Base-by-base conservation (phyloP, 495 filamentous ascomycete species). In the Neurospora sp. region DNA sequence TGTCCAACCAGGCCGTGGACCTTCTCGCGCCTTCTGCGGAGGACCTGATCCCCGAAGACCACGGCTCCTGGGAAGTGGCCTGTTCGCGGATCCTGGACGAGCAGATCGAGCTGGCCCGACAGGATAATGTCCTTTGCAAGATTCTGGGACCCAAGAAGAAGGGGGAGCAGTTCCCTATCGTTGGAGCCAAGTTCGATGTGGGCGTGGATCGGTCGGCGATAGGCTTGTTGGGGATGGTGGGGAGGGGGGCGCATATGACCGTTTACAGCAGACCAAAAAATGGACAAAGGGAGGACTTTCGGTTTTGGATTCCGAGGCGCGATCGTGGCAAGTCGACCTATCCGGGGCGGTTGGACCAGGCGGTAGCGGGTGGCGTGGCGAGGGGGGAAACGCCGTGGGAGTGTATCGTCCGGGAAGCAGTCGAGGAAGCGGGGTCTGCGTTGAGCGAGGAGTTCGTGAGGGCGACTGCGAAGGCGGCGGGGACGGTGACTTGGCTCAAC, bases 331-430 rank as follows among this genome's bases (percentile, higher is more conserved):
- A 87, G 61, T 82, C 82, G 61, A 87, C 84, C 0, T 88, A 84
- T 70, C 86, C 87, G 1, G 80, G 81, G 6, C 83, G 83, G 82
- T 83, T 91, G 6, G 88, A 90, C 76, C 81, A 75, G 2, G 84
- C 87, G 0, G 88, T 89, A 0, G 89, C 85, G 6, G 88, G 88
- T 8, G 87, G 87, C 12, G 77, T 90, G 4, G 76, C 77, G 14
- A 75, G 82, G 1, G 82, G 81, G 1, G 77, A 82, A 38, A 74
- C 73, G 1, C 85, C 88, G 2, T 76, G 84, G 17, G 82, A 85
- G 1, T 86, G 83, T 70, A 78, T 89, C n/a, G 74, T 89, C 17
- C 78, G 79, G n/a, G 88, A 89, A 72, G 82, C 86, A 0, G 78
- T 78, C 38, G 88, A 90, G 76, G 88, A 90, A 72, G 85, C 87